Evolutionary conservation across 345 rosid species (phyloP).

Genomic region (Lagerstroemia speciosa): DNA sequence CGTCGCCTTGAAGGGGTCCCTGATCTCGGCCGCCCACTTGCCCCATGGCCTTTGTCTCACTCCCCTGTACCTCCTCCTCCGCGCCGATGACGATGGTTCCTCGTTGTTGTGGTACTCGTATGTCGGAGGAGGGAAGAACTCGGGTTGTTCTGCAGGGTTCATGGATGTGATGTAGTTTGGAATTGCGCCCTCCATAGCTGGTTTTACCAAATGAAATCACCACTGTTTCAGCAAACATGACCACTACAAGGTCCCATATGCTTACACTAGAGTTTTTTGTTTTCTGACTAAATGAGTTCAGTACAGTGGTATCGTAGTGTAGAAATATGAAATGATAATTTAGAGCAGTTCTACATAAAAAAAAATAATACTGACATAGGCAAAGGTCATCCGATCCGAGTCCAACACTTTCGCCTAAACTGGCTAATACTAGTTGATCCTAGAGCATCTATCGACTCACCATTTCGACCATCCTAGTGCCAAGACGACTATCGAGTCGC

Average conservation of each 20-base stretch:
- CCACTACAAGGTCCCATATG: not conserved
- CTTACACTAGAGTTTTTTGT: too few species aligned
- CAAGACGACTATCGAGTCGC: too few species aligned
- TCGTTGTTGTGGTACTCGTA: conserved; percentile 9
- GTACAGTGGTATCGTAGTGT: too few species aligned
- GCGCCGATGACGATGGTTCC: conserved; percentile 10
- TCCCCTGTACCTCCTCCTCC: conserved; percentile 70
- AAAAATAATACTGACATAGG: too few species aligned
- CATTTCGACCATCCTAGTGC: too few species aligned
- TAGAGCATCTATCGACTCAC: too few species aligned
- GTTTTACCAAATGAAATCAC: not conserved
- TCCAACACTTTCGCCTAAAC: too few species aligned
- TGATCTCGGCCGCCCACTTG: conserved; percentile 93
- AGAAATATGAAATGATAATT: too few species aligned
- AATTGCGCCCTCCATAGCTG: not conserved
- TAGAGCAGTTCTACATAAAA: too few species aligned
- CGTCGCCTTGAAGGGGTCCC: conserved; percentile 83
- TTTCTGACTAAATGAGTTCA: too few species aligned
- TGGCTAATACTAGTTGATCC: too few species aligned
- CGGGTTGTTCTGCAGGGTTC: not conserved
- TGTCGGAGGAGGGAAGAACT: not conserved
- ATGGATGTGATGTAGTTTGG: not conserved
- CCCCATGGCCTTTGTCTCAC: conserved; percentile 97
- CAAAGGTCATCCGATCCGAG: too few species aligned
- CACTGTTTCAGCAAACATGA: not conserved